Evolutionary conservation across 768 basidiomycete species (phyloP), one percentile per base, ranked within the genome.

Genomic region (Lentinula raphanica): DNA sequence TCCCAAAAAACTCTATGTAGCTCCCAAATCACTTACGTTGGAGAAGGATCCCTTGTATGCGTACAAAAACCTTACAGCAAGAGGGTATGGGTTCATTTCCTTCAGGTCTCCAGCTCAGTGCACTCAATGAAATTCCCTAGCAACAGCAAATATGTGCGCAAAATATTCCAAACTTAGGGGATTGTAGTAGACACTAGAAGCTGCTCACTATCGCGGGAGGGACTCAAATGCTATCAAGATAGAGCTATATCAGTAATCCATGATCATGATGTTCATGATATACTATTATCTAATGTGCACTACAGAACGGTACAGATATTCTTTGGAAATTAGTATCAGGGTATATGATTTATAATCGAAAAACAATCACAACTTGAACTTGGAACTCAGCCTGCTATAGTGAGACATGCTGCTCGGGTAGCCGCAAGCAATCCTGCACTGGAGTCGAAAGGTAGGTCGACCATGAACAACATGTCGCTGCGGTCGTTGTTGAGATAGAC

Each of bases 51-150:
- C 97, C 11, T 84, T 97, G 56, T 86, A 94, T 69, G 84, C 94
- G 9, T 98, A 96, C 82, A 94, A 92, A 74, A 99, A 99, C 74
- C 85, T 99, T 49, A 92, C 87, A 51, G 98, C 97, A 40, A 92
- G 97, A 51, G 95, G 70, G 71, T 61, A 82, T 92, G 64, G 70
- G 75, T 42, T 77, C 79, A 28, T 95, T 98, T 72, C 96, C 95
- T 23, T 76, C 85, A 1, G 79, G 82, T 49, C 78, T 98, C 67
- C 69, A 68, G 66, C 86, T 99, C 66, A 85, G 88, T 67, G 87
- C 80, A 36, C 74, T 88, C 71, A 99, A 99, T 72, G 84, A 95
- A 72, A 98, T 99, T 65, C 97, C 97, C 2, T 99, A 44, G 76
- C 75, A 6, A 97, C 98, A 59, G 94, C 92, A 3, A 87, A 64